These are phyloP conservation scores for Diaporthe sp. DNA, from an alignment of 2,329 filamentous ascomycete genomes.

Conservation along the genomic window DNA sequence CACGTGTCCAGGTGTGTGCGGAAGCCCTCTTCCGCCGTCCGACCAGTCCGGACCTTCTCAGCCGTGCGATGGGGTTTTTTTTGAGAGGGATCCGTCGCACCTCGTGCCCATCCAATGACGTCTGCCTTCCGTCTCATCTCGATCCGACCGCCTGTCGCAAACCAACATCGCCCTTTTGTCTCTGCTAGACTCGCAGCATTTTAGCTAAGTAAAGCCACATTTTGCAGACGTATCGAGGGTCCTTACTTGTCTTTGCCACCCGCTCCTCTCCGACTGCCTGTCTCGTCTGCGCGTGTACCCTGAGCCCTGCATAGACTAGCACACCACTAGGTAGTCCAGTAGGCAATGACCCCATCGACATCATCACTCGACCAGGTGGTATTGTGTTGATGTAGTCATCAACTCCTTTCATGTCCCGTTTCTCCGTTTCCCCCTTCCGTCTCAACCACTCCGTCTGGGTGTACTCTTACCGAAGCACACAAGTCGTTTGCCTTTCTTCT, in stretches of 20 bases:
- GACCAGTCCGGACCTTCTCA: neutral
- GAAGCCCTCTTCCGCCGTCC: neutral
- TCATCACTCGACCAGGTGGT: neutral
- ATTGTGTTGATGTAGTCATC: neutral
- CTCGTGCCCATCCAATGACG: constrained; percentile 17
- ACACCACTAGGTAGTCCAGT: neutral
- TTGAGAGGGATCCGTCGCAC: neutral
- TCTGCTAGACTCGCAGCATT: neutral
- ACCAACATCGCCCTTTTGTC: neutral
- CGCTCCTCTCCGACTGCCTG: neutral
- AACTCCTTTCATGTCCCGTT: neutral
- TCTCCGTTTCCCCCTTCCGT: neutral
- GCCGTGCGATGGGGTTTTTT: neutral
- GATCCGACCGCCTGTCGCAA: constrained; percentile 6
- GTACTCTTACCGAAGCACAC: neutral
- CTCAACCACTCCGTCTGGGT: neutral
- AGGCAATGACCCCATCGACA: neutral
- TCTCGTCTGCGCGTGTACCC: neutral
- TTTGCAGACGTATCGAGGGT: neutral
- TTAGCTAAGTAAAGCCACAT: neutral
- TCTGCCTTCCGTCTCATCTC: neutral
- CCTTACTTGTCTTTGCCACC: neutral
- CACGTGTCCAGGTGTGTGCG: neutral
- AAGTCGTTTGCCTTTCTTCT: neutral
- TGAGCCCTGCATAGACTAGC: neutral